Evolutionary conservation across 2,329 filamentous ascomycete genomes (phyloP), one percentile per base, ranked within the genome.

Genomic region (Penicillium sp.): DNA sequence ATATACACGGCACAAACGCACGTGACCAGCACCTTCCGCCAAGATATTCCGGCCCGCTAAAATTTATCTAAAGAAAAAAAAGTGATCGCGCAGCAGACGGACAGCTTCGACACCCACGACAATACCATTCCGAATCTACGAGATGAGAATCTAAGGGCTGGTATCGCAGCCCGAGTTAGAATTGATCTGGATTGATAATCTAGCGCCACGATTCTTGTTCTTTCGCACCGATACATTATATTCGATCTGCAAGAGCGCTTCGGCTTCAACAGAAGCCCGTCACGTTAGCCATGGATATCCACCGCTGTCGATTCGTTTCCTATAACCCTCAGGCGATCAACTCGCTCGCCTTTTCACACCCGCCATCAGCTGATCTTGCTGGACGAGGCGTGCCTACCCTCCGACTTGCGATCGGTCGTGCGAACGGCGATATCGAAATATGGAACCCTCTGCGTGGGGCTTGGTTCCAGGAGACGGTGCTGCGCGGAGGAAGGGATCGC

Each of bases 391-490:
- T 79, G 20, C 81, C 78, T 54, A 83, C 79, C 45, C 79, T 89
- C 47, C 83, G 90, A 59, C 81, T 97, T 47, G 93, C 93, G 1
- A 81, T 98, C 62, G 93, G 93, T 52, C 86, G 93, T 58, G 87
- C 89, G 50, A 96, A 97, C 68, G 93, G 93, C 61, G 89, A 95
- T 66, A 93, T 98, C 61, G 93, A 98, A 73, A 90, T 98, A 57
- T 98, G 93, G 93, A 95, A 95, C 69, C 90, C 92, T 3, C 75
- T 84, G 46, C 82, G 81, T 56, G 89, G 88, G 13, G 76, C 79
- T 54, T 98, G 93, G 93, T 81, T 89, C 56, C 93, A 97, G 68
- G 93, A 98, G 75, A 84, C 83, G 33, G 83, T 91, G 53, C 85
- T 97, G 44, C 81, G 82, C 31, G 91, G 92, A 55, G 90, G 89